Base-by-base conservation (phyloP, 257 asterid genomes). In the Nyctanthes arbortristis region DNA sequence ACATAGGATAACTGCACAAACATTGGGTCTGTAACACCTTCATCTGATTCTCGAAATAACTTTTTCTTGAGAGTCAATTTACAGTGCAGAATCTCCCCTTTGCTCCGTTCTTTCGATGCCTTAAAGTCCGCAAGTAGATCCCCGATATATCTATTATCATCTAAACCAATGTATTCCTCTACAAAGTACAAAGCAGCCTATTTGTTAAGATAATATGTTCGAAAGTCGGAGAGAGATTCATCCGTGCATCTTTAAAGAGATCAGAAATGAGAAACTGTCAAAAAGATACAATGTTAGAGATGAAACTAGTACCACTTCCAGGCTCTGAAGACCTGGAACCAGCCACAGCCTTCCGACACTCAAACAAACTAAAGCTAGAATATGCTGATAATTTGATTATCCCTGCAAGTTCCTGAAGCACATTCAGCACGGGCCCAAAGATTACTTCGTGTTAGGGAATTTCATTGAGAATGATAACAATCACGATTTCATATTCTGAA, bases 41-140 rank as follows among this genome's bases (percentile, higher is more conserved):
- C 99, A 83, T 94, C 99, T 18, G 92, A 85, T 84, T 94, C 99
- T 73, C 99, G 91, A 73, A 94, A 94, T 73, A 94, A 79, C 86
- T 89, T 94, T 85, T 94, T 94, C 76, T 91, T 94, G 76, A 94
- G 87, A 63, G 83, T 83, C 60, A 94, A 81, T 69, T 94, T 94
- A 74, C 91, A 94, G 52, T 91, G 97, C 82, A 94, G 79, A 72
- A 94, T 89, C 80, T 94, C 99, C 57, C 95, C 99, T 83, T 92
- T 94, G 73, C 93, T 92, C 67, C 97, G 87, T 68, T 94, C 99
- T 71, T 91, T 94, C 28, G 97, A 88, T 56, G 92, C 87, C 87
- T 91, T 94, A 79, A 94, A 94, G 80, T 91, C 99, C 8, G 98
- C 95, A 13, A 94, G 87, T 63, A 94, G 83, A 79, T 94, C 99